Conservation (phyloP, 805 yeast genomes). For the Komagataella phaffii region DNA sequence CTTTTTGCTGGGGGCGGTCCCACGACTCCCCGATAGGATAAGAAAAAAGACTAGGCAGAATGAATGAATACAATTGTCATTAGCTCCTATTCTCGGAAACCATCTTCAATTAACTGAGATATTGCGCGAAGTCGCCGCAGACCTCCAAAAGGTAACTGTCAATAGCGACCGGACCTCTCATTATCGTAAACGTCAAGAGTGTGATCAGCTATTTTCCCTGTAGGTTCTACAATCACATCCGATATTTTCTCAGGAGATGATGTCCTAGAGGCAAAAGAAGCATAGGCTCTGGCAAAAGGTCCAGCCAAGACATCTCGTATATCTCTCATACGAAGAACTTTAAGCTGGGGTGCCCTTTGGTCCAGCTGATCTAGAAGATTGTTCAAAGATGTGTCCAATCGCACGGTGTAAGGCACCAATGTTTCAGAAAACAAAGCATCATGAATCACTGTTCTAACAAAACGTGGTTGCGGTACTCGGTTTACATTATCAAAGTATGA, state of each 20-base stretch:
- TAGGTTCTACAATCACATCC: neutral
- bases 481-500: conserved; percentile 17
- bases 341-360: conserved; percentile 39
- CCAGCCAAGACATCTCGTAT: conserved; percentile 32
- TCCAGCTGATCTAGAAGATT: conserved; percentile 45
- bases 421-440: conserved; percentile 12
- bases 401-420: conserved; percentile 9
- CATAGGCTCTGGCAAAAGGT: conserved; percentile 30
- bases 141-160: neutral
- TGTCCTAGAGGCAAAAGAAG: neutral
- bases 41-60: too few relatives aligned
- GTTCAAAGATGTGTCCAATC: conserved; percentile 42
- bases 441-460: conserved; percentile 11
- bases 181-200: neutral
- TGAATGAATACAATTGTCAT: too few relatives aligned
- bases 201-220: neutral
- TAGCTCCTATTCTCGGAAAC: neutral
- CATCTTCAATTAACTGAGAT: neutral
- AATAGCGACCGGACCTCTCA: neutral
- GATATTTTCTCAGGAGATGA: neutral
- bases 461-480: conserved; percentile 13
- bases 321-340: conserved; percentile 36
- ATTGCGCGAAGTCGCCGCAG: neutral
- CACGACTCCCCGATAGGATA: too few relatives aligned
- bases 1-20: too few relatives aligned